Base-by-base conservation (phyloP, 2,329 filamentous ascomycete species). In the Zymoseptoria pseudotritici region DNA sequence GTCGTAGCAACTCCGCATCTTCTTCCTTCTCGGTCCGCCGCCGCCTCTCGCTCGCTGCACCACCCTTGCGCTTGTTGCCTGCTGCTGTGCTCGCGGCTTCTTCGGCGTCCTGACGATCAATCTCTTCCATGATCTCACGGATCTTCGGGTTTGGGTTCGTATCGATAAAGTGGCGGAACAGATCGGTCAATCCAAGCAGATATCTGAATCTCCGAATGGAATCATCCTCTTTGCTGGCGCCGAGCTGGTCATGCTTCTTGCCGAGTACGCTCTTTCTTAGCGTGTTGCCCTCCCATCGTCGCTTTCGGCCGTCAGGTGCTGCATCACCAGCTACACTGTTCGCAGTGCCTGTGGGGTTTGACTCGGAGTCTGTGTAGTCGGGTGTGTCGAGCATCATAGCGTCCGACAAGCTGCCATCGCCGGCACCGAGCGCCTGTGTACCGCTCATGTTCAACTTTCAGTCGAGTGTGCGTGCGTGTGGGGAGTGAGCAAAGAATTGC, bases 131-230 rank as follows among this genome's bases (percentile, higher is more conserved):
- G 68, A 97, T 91, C 60, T 96, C 90, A 69, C 93, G 90, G 70
- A 97, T 94, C 69, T 90, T 90, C 17, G 94, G 93, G 71, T 99
- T 92, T 4, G 92, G 93, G 72, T 97, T 99, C 8, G 91, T 91
- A 72, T 97, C 92, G 77, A 99, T 99, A 75, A 99, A 99, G 77
- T 99, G 94, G 65, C 95, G 91, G 79, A 99, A 99, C 20, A 99
- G 82, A 71, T 99, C 94, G 17, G 94, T 99, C 56, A 99, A 81
- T 24, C 95, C 95, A 13, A 99, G 83, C 1, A 99, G 83, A 74
- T 99, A 99, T 65, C 91, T 87, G 74, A 99, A 99, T 73, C 94
- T 84, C 68, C 93, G 86, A 71, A 97, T 90, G 0, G 91, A 95
- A 71, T 97, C 93, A 80, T 97, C 90, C 78, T 97, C 93, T 90